These are phyloP conservation scores for Achlya hypogyna DNA, from an alignment of 352 stramenopile genomes.

Conservation along the genomic window DNA sequence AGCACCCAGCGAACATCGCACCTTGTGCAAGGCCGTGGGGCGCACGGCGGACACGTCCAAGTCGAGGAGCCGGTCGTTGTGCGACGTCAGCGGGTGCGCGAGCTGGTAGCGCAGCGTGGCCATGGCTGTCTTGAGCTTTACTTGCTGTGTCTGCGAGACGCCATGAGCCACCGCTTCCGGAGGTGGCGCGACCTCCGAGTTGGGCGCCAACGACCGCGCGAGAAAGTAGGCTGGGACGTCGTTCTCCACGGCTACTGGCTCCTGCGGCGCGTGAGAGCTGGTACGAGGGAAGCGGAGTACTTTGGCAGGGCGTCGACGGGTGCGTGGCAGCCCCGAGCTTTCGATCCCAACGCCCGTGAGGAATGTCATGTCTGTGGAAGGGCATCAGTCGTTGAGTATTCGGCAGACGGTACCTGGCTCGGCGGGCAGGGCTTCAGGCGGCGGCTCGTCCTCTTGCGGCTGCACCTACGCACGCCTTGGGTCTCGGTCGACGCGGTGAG, in stretches of 20 bases:
- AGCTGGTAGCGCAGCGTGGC: constrained; percentile 34
- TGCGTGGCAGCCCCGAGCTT: constrained; percentile 19
- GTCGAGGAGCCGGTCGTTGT: constrained; percentile 57
- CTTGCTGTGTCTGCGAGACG: neutral
- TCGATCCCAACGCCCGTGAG: constrained; percentile 66
- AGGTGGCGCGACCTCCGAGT: neutral
- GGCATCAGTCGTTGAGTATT: neutral
- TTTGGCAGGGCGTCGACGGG: neutral
- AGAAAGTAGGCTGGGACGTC: constrained; percentile 19
- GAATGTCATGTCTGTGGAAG: constrained; percentile 51
- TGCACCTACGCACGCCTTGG: neutral
- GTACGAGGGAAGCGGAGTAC: neutral
- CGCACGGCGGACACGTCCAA: constrained; percentile 12
- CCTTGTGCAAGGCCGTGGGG: constrained; percentile 9
- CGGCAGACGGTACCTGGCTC: neutral
- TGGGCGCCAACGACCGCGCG: constrained; percentile 12
- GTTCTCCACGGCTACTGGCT: neutral
- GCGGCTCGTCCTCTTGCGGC: neutral
- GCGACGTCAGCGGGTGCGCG: constrained; percentile 64
- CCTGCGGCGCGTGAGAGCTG: neutral
- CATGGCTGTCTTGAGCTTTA: constrained; percentile 21
- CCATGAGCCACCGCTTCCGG: neutral
- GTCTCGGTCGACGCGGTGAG: neutral
- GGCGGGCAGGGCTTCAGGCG: neutral
- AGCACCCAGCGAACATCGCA: neutral